Percentiles rank a stretch among this genome's conserved stretches.
phyloP scores from a whole-genome alignment of 176 grass and related monocot genomes.

The Bromus sterilis region DNA sequence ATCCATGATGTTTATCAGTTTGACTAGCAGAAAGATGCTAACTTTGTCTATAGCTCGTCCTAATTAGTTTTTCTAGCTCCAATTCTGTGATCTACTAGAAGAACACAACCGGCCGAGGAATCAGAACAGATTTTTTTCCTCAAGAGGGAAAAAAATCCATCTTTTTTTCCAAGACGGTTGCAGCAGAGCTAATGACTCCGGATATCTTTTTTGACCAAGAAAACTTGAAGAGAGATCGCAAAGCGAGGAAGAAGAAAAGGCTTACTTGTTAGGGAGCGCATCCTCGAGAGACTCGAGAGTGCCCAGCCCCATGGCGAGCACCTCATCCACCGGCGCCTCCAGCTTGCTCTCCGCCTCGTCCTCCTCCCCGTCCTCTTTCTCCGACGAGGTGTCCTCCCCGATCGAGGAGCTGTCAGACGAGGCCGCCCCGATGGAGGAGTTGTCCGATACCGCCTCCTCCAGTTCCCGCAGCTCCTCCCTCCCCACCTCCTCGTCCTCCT shows the following conservation, averaged over 20 bases:
- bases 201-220: neutral
- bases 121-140: neutral
- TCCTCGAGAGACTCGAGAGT: conserved; percentile 55
- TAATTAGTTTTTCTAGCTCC: neutral
- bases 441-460: conserved; percentile 18
- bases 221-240: neutral
- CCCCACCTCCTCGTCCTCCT: neutral
- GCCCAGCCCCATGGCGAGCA: conserved; percentile 20
- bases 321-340: neutral
- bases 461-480: neutral
- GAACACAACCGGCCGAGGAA: neutral
- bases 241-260: neutral
- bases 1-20: neutral
- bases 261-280: conserved; percentile 60
- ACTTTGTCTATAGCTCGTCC: neutral
- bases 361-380: conserved; percentile 25
- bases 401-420: conserved; percentile 55
- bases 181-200: neutral
- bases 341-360: conserved; percentile 30
- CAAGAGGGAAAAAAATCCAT: neutral
- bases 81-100: neutral
- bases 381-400: conserved; percentile 41
- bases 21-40: neutral
- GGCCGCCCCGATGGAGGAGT: conserved; percentile 32
- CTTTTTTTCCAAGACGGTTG: neutral